Evolutionary conservation across 1,139 yeast species (phyloP), one percentile per base, ranked within the genome.

Genomic region (Diutina neorugosa): DNA sequence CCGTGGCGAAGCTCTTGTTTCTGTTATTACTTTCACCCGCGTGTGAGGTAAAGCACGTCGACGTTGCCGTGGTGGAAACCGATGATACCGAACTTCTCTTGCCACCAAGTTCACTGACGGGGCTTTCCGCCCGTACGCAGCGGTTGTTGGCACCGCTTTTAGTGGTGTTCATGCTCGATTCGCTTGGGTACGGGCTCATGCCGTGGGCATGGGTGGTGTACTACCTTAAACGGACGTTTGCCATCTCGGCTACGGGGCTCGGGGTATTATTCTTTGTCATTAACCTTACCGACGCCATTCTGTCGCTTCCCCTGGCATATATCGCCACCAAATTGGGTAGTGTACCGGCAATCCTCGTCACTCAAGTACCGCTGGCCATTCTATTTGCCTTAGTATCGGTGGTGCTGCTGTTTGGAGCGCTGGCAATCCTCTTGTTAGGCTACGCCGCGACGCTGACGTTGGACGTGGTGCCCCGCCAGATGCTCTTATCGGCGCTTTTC

Each of bases 381-480:
- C 79, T 86, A 55, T 78, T 84, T 60, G 62, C 68, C 20, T 52
- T 61, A 5, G 63, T 73, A 25, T 68, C 73, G 1, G 59, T 65
- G 11, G 56, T 62, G 20, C 14, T 7, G 14, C 58, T 61, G 3
- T 69, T 65, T 47, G 23, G 58, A 0, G 55, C 64, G 1, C 78
- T 83, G 0, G 62, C 81, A 2, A 71, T 77, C 4, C 84, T 93
- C 7, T 77, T 79, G 54, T 46, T 58, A 5, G 55, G 56, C 40
- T 57, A 58, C 49, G 67, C 80, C 1, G 51, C 51, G 3, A 74
- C 90, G 1, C 74, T 82, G 2, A 79, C 90, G 0, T 88, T 89
- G 93, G 97, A 90, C 63, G 96, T 89, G 31, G 94, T 89, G 1
- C 96, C 96, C 7, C 76, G 97, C 53, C 96, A 89, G 65, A 80